Evolutionary conservation across 768 basidiomycete species (phyloP), one percentile per base, ranked within the genome.

Genomic region (Cubamyces sp.): DNA sequence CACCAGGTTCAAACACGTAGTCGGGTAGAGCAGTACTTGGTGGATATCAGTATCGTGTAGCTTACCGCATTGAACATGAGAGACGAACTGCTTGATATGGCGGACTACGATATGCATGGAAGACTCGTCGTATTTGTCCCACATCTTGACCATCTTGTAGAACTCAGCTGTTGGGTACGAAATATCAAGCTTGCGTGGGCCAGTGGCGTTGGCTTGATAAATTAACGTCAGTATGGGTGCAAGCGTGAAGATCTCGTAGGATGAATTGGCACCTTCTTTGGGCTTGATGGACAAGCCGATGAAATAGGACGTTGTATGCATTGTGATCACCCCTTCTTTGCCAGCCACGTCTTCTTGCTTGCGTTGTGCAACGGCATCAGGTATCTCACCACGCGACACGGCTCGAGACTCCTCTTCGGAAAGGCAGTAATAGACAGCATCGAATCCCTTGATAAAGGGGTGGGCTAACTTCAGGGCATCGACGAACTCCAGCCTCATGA

Each of bases 131-230:
- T 89, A 98, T 71, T 90, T 90, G 70, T 98, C 96, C 95, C 97
- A 98, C 78, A 84, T 78, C 75, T 96, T 96, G 70, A 95, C 94
- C 61, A 93, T 83, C 74, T 96, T 94, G 16, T 87, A 90, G 73
- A 98, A 99, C 70, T 98, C 94, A 37, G 88, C 90, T 3, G 94
- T 96, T 5, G 97, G 97, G 77, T 94, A 98, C 52, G 96, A 96
- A 61, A 99, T 96, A 74, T 99, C 96, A 65, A 99, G 81, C 71
- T 84, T 88, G 66, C 96, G 84, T 54, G 91, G 88, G 37, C 90
- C 94, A 63, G 81, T 77, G 4, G 89, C 79, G 21, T 88, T 90
- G 64, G 87, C 94, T 95, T 79, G 61, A 54, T 65, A 6, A 49
- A 3, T 60, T 58, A 19, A 28, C 25, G 43, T 55, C 37, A 46